phyloP scores from a whole-genome alignment of 2,329 filamentous ascomycete genomes.

The Tolypocladium guangdongense region DNA sequence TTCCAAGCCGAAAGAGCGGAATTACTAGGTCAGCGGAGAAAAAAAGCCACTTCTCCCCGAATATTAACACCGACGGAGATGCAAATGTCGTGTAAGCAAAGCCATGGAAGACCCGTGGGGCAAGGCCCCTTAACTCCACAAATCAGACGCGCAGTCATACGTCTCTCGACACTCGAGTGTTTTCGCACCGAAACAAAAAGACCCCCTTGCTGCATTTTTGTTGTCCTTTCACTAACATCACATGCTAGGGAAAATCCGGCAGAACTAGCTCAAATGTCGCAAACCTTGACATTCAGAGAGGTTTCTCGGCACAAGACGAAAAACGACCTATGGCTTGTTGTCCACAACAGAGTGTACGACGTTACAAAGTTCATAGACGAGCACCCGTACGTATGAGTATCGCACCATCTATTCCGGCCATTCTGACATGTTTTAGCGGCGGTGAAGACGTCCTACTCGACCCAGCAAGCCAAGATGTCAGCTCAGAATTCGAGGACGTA shows the following conservation, averaged over 20 bases:
- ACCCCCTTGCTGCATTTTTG: background rate
- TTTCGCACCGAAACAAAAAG: background rate
- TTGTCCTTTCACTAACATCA: background rate
- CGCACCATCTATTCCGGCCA: background rate
- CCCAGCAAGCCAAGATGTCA: background rate
- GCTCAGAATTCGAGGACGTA: background rate
- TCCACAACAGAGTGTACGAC: background rate
- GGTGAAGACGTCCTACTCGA: background rate
- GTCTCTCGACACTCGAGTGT: background rate
- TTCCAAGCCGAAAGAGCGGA: background rate
- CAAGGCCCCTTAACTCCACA: background rate
- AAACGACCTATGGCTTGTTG: background rate
- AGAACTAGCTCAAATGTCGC: background rate
- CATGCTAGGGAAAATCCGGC: background rate
- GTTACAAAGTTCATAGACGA: background rate
- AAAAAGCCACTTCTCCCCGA: background rate
- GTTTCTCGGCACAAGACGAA: background rate
- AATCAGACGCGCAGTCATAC: background rate
- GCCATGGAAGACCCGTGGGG: background rate
- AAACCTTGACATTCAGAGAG: background rate
- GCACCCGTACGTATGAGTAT: background rate
- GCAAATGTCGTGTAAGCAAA: background rate
- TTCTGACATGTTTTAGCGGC: background rate
- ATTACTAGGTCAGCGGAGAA: background rate
- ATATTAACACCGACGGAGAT: background rate